Evolutionary conservation across 805 yeast genomes (phyloP).

Genomic region (Wickerhamomyces subpelliculosus): DNA sequence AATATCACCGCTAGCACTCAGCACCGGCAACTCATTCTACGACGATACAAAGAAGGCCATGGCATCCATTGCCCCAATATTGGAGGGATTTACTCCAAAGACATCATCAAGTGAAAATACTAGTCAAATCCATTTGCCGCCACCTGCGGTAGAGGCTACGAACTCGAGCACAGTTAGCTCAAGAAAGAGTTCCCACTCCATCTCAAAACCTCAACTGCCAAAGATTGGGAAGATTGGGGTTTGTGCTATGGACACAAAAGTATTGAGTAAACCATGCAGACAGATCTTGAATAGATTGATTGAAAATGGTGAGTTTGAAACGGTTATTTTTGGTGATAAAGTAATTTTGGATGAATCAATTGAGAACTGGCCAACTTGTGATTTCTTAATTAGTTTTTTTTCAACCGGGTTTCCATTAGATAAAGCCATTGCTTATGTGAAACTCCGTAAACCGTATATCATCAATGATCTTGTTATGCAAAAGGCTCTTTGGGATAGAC

Average conservation of each 20-base stretch:
- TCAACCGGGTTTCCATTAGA: constrained; percentile 95
- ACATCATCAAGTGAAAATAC: constrained; percentile 47
- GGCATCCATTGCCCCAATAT: constrained; percentile 74
- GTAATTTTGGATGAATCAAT: constrained; percentile 88
- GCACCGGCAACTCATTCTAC: constrained; percentile 9
- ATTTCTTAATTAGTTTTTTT: constrained; percentile 86
- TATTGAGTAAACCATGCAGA: constrained; percentile 90
- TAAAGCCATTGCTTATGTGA: constrained; percentile 87
- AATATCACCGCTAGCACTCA: constrained; percentile 25
- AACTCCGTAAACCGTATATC: constrained; percentile 80
- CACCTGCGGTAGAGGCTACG: constrained; percentile 10
- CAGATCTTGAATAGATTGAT: constrained; percentile 82
- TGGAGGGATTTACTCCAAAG: constrained; percentile 68
- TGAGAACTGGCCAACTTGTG: constrained; percentile 99
- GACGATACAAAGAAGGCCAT: constrained; percentile 48
- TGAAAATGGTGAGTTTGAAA: constrained; percentile 92
- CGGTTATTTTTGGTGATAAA: constrained; percentile 95
- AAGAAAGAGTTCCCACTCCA: constrained; percentile 10
- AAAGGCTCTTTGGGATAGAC: constrained; percentile 94
- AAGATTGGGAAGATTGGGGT: constrained; percentile 93
- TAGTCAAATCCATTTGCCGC: constrained; percentile 17
- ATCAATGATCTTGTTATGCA: constrained; percentile 89
- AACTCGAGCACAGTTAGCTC: constrained; percentile 8
- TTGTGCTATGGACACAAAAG: constrained; percentile 98
- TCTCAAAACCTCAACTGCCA: constrained; percentile 40